Conservation (phyloP, 495 filamentous ascomycete genomes). For the Astrocystis sublimbata region DNA sequence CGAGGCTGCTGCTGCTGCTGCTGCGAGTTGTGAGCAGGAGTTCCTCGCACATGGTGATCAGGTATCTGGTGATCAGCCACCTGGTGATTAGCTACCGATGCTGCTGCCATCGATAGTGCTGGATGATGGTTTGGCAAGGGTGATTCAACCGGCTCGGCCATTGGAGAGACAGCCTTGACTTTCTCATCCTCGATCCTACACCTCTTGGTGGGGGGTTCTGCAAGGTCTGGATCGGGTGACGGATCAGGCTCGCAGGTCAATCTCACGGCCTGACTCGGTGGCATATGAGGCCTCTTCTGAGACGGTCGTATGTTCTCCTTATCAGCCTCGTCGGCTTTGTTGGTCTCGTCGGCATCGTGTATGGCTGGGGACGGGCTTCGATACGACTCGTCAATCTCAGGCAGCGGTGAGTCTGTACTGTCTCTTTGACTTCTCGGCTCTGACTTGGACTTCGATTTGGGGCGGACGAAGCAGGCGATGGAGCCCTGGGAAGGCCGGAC, state of each 20-base stretch:
- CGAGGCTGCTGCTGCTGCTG: too few species aligned
- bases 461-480: conserved; percentile 43
- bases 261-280: not conserved
- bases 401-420: not conserved
- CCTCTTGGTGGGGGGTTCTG: conserved; percentile 4
- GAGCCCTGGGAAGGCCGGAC: conserved; percentile 47
- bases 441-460: too few species aligned
- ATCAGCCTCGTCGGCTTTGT: conserved; percentile 20
- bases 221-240: not conserved
- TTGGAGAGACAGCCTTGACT: not conserved
- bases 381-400: not conserved
- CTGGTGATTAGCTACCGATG: not conserved
- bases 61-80: too few species aligned
- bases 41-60: not conserved
- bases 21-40: not conserved
- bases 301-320: conserved; percentile 4
- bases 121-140: not conserved
- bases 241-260: not conserved
- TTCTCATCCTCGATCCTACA: not conserved
- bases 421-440: conserved; percentile 31
- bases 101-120: not conserved
- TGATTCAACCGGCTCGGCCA: not conserved
- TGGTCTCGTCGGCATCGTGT: conserved; percentile 9
- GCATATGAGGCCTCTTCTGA: not conserved
- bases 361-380: conserved; percentile 10